phyloP scores from a whole-genome alignment of 2,329 filamentous ascomycete species.

The Pseudogymnoascus sp. region DNA sequence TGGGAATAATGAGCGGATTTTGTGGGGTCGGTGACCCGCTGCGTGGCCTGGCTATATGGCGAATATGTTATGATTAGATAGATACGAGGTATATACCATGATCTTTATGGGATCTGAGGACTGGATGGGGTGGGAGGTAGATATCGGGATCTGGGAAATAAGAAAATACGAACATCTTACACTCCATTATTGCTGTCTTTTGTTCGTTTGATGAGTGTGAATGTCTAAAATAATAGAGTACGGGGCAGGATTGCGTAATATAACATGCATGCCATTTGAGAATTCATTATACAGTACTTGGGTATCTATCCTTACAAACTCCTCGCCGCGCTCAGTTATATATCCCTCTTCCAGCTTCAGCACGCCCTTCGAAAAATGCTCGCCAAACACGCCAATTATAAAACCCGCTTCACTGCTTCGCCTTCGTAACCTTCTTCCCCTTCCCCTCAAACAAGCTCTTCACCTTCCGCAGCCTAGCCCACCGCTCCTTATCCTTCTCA shows the following conservation, averaged over 20 bases:
- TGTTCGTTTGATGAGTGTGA: neutral
- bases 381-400: neutral
- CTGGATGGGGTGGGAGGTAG: neutral
- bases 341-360: neutral
- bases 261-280: neutral
- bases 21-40: neutral
- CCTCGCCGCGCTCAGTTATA: neutral
- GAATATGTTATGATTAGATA: constrained; percentile 1
- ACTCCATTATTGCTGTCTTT: constrained; percentile 2
- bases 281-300: constrained; percentile 10
- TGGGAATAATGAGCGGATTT: neutral
- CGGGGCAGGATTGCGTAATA: neutral
- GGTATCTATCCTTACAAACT: constrained; percentile 10
- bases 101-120: constrained; percentile 1
- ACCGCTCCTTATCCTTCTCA: constrained; percentile 62
- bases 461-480: constrained; percentile 61
- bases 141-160: neutral
- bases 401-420: neutral
- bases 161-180: constrained; percentile 3
- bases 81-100: constrained; percentile 1
- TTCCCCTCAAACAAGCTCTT: constrained; percentile 65
- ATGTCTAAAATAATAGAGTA: neutral
- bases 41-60: neutral
- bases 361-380: neutral
- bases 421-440: constrained; percentile 37